Evolutionary conservation across 2,329 filamentous ascomycete species (phyloP).

Genomic region (Exophiala aquamarina): DNA sequence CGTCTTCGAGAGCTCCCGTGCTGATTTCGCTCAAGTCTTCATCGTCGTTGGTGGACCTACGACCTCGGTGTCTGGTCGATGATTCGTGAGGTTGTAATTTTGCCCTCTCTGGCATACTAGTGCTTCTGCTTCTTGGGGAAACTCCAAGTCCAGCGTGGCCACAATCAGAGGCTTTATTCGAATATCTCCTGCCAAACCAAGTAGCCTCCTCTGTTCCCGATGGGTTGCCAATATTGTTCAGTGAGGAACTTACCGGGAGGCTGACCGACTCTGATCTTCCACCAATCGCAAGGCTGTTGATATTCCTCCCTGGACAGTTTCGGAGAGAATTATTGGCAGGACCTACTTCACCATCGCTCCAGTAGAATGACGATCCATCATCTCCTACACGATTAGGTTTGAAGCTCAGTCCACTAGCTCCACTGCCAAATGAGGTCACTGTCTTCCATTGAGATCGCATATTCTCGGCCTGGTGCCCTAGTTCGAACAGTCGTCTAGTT

Average conservation of each 20-base stretch:
- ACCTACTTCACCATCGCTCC: slow-evolving; percentile 16
- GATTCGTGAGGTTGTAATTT: neutral
- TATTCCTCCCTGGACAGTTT: slow-evolving; percentile 9
- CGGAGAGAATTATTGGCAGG: neutral
- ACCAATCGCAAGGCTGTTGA: slow-evolving; percentile 26
- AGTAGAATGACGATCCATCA: slow-evolving; percentile 25
- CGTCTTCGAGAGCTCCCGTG: slow-evolving; percentile 5
- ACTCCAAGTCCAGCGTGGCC: neutral
- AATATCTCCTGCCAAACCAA: slow-evolving; percentile 17
- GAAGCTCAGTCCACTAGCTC: neutral
- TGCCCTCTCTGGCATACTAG: slow-evolving; percentile 14
- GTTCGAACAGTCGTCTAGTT: slow-evolving; percentile 24
- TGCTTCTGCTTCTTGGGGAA: slow-evolving; percentile 14
- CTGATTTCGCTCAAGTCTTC: slow-evolving; percentile 23
- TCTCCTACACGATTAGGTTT: slow-evolving; percentile 2
- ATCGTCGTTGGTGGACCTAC: slow-evolving; percentile 10
- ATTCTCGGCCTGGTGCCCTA: neutral
- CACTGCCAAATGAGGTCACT: slow-evolving; percentile 3
- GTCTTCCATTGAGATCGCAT: slow-evolving; percentile 10
- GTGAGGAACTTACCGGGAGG: slow-evolving; percentile 12
- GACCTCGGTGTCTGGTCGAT: neutral
- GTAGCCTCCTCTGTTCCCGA: slow-evolving; percentile 14
- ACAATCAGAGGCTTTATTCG: slow-evolving; percentile 1
- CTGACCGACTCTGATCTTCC: slow-evolving; percentile 24
- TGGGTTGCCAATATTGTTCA: slow-evolving; percentile 5